A percentile compares a stretch with the other conserved stretches of the same genome.
Conservation (phyloP, 1,139 yeast species). For the Candida tetrigidarum region DNA sequence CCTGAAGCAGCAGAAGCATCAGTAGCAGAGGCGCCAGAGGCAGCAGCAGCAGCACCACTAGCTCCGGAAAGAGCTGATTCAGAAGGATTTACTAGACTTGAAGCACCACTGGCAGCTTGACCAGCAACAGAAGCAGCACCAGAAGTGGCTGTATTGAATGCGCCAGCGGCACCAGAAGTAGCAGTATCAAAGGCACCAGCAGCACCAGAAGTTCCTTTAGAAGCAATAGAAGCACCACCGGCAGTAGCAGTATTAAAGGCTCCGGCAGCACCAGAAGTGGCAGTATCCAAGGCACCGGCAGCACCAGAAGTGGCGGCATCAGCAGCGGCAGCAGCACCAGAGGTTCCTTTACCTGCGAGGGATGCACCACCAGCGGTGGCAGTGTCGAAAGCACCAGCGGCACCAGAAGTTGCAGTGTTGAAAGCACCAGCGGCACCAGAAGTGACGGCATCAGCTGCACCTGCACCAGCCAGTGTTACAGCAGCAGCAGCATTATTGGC, state of each 20-base stretch:
- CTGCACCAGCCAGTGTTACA: conserved; percentile 1
- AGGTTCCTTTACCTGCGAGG: conserved; percentile 2
- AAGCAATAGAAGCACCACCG: conserved; percentile 1
- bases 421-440: conserved; percentile 9
- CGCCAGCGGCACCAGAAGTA: conserved; percentile 10
- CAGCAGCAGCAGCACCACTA: not conserved
- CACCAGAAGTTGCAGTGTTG: conserved; percentile 4
- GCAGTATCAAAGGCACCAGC: conserved; percentile 5
- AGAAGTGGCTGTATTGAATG: conserved; percentile 4
- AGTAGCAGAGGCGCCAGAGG: not conserved
- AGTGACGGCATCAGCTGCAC: conserved; percentile 7
- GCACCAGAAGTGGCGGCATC: conserved; percentile 11
- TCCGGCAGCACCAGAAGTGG: conserved; percentile 8
- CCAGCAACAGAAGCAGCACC: conserved; percentile 6
- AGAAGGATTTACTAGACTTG: not conserved
- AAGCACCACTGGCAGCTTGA: not conserved
- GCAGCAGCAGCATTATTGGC: conserved; percentile 4
- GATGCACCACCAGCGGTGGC: conserved; percentile 9
- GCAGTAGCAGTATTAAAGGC: conserved; percentile 9
- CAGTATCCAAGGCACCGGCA: conserved; percentile 2
- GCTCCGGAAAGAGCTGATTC: not conserved
- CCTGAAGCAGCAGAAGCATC: not conserved
- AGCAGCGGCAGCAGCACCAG: conserved; percentile 9
- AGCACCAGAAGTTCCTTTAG: conserved; percentile 5
- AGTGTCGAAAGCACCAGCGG: conserved; percentile 9